A percentile compares a stretch with the other conserved stretches of the same genome.
These are phyloP conservation scores for Galerina marginata DNA, from an alignment of 768 basidiomycete species.

Conservation along the genomic window DNA sequence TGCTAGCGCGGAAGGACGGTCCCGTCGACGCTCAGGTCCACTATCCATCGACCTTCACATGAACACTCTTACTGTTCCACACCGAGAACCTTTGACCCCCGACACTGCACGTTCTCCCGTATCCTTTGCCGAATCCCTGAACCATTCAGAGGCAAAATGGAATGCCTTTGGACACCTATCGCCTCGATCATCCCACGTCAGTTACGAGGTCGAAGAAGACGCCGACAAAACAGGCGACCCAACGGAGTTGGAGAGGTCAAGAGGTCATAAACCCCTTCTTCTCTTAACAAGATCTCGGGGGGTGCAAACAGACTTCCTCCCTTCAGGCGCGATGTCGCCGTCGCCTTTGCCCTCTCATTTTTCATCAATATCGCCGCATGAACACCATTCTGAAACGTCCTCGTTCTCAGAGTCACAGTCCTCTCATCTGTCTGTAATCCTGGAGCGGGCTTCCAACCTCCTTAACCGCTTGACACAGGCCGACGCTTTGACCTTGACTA, in stretches of 20 bases:
- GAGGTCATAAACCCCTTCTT: conserved; percentile 49
- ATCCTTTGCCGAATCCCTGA: conserved; percentile 44
- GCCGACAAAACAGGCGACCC: conserved; percentile 37
- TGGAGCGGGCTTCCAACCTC: conserved; percentile 69
- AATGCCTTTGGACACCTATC: conserved; percentile 31
- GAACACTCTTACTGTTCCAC: neutral
- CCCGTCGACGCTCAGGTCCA: conserved; percentile 19
- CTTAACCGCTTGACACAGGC: conserved; percentile 65
- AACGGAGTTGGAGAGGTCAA: conserved; percentile 38
- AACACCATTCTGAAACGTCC: conserved; percentile 77
- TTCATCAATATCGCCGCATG: conserved; percentile 52
- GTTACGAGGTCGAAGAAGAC: conserved; percentile 51
- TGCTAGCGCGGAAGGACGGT: conserved; percentile 22
- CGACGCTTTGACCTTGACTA: conserved; percentile 87
- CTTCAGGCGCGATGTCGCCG: conserved; percentile 32
- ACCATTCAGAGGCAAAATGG: conserved; percentile 39
- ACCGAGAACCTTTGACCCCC: conserved; percentile 48
- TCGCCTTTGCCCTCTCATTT: conserved; percentile 42
- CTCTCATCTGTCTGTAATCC: conserved; percentile 56
- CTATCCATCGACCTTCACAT: conserved; percentile 20
- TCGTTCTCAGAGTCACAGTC: conserved; percentile 63
- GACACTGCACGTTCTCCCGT: conserved; percentile 51
- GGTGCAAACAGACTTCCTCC: conserved; percentile 67
- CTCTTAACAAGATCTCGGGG: conserved; percentile 67
- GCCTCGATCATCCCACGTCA: conserved; percentile 39